Conservation (phyloP, 169 alveolate genomes). For the Plasmodium gonderi region DNA sequence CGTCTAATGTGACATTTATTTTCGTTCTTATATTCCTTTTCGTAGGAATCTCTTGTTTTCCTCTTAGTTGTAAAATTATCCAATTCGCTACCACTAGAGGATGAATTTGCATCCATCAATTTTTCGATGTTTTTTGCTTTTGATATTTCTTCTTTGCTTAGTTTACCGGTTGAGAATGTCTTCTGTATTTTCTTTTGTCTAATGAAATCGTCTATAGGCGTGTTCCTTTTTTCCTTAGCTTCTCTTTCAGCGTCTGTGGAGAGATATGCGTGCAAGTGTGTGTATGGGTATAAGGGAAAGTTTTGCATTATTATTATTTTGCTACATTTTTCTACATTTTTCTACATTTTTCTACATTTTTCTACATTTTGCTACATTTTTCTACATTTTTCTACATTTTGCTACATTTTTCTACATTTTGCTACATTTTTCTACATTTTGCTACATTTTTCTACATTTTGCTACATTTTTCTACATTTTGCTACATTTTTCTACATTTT, state of each 20-base stretch:
- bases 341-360: too few relatives aligned
- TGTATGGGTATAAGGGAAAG: neutral
- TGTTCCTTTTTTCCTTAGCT: constrained; percentile 6
- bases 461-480: too few relatives aligned
- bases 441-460: too few relatives aligned
- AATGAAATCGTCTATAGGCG: constrained; percentile 20
- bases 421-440: too few relatives aligned
- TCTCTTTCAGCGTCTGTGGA: constrained; percentile 26
- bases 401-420: too few relatives aligned
- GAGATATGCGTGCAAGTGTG: neutral
- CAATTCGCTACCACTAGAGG: constrained; percentile 36
- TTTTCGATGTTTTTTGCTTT: constrained; percentile 51
- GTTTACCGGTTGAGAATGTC: constrained; percentile 7
- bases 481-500: too few relatives aligned
- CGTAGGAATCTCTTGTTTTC: constrained; percentile 54
- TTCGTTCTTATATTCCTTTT: neutral
- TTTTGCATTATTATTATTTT: neutral
- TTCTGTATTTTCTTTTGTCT: constrained; percentile 54
- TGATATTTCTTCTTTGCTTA: constrained; percentile 57
- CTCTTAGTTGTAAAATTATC: neutral
- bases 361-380: too few relatives aligned
- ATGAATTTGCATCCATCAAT: constrained; percentile 41
- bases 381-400: too few relatives aligned
- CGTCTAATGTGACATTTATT: constrained; percentile 21
- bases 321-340: neutral